Evolutionary conservation across 495 filamentous ascomycete genomes (phyloP).

Genomic region (Penicillium tannophilum): DNA sequence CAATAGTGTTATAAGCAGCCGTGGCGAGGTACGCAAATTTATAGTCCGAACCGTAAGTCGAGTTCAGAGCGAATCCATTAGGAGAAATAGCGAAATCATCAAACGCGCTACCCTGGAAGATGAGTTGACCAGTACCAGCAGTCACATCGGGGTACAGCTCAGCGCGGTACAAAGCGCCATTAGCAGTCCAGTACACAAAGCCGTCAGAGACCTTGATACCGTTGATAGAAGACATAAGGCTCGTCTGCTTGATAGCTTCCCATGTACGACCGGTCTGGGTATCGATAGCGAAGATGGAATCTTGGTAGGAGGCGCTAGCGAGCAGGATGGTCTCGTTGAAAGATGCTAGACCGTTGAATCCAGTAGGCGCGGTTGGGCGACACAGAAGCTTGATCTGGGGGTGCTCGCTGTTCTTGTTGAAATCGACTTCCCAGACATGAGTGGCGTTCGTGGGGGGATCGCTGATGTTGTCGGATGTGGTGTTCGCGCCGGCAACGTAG

Average conservation of each 20-base stretch:
- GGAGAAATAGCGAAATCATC: conserved; percentile 3
- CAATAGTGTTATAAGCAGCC: neutral
- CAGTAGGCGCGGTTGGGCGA: neutral
- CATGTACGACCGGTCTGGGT: neutral
- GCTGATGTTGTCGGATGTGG: conserved; percentile 2
- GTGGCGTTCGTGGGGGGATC: neutral
- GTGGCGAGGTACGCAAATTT: neutral
- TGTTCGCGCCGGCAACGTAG: neutral
- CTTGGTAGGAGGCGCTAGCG: conserved; percentile 4
- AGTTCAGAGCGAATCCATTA: conserved; percentile 1
- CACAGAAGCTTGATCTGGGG: neutral
- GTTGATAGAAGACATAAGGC: neutral
- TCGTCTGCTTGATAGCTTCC: conserved; percentile 1
- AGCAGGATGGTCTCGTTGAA: conserved; percentile 3
- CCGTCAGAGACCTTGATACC: conserved; percentile 2
- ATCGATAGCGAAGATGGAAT: conserved; percentile 4
- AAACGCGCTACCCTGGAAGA: neutral
- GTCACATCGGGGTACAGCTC: conserved; percentile 1
- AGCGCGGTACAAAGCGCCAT: neutral
- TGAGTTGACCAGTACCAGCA: neutral
- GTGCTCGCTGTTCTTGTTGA: neutral
- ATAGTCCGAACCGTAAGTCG: neutral
- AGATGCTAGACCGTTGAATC: neutral
- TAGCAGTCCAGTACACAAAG: conserved; percentile 1
- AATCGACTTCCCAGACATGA: conserved; percentile 3